Base-by-base conservation (phyloP, 2,329 filamentous ascomycete genomes). In the Colletotrichum tropicale region DNA sequence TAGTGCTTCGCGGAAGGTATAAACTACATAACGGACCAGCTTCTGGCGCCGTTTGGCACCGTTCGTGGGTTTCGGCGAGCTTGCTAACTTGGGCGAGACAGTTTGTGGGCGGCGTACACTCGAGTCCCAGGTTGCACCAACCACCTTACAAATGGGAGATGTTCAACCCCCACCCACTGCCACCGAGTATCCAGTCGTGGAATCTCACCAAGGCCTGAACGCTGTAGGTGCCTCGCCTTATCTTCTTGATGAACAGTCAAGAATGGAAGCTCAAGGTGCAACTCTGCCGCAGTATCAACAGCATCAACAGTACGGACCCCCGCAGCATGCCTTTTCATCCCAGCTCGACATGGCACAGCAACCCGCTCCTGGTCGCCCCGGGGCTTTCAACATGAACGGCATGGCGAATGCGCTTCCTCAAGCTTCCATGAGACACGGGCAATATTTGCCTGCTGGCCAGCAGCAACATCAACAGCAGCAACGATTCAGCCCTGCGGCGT, bases 331-430 rank as follows among this genome's bases (percentile, higher is more conserved):
- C 5, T 88, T 87, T 77, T 81, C 84, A 21, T 80, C 82, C 34
- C 87, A 89, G 71, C 82, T 86, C 77, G 86, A 87, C 70, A 87
- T 88, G 84, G 77, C 82, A 60, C 69, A 75, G 26, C 80, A 82
- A 48, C 76, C 79, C 21, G 61, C 74, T 38, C 68, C 78, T 79
- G 80, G 16, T 78, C 82, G 82, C 55, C 78, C 80, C 36, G 82
- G 84, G 6, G 81, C 84, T 9, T 91, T 88, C 81, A 88, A 88
- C 78, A 89, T 90, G 88, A 81, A 79, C 24, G 77, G 82, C 18
- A 85, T 91, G 84, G 82, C 82, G 34, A 86, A 83, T 77, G 81
- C 87, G 65, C 82, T 90, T 34, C 88, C 89, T 0, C 84, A 85
- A 38, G 76, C 81, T 28, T 80, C 79, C 8, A 88, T 87, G 78